phyloP scores from a whole-genome alignment of 164 flowering plant genomes.

The Liquidambar formosana region DNA sequence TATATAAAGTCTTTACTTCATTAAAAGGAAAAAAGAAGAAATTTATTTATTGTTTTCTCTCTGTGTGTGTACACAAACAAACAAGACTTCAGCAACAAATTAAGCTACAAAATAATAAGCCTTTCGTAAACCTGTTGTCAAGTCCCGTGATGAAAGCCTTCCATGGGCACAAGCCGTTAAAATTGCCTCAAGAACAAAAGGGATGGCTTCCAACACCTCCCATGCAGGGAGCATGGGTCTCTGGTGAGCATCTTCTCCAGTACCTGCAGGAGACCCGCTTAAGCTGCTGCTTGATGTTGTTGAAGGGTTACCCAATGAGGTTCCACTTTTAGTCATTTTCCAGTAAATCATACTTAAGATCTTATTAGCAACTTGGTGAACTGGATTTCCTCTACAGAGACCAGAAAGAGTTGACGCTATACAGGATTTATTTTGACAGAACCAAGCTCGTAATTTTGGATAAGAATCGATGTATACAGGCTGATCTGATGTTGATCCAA shows the following conservation, averaged over 20 bases:
- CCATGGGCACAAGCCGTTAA: constrained; percentile 89
- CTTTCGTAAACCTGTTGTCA: constrained; percentile 69
- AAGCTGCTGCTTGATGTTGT: constrained; percentile 52
- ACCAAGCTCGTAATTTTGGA: constrained; percentile 84
- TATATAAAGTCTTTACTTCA: too few relatives aligned
- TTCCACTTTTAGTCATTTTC: constrained; percentile 54
- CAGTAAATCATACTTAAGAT: constrained; percentile 72
- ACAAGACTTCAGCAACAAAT: background rate
- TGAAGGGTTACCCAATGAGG: constrained; percentile 36
- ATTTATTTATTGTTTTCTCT: too few relatives aligned
- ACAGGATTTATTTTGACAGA: constrained; percentile 77
- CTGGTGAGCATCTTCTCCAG: constrained; percentile 51
- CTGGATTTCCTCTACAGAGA: constrained; percentile 60
- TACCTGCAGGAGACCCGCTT: constrained; percentile 53
- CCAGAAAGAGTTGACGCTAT: constrained; percentile 82
- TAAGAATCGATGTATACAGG: constrained; percentile 72
- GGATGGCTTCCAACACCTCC: constrained; percentile 90
- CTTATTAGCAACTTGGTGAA: constrained; percentile 73
- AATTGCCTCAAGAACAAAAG: constrained; percentile 82
- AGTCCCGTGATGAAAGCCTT: constrained; percentile 79
- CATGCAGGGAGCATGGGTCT: constrained; percentile 81
- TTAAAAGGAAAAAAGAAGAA: too few relatives aligned
- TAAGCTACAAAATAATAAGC: constrained; percentile 3
- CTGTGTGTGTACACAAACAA: too few relatives aligned
- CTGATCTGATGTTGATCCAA: constrained; percentile 28